Percentiles rank a stretch among this genome's conserved stretches.
phyloP scores from a whole-genome alignment of 495 filamentous ascomycete species.

The Podospora australis region DNA sequence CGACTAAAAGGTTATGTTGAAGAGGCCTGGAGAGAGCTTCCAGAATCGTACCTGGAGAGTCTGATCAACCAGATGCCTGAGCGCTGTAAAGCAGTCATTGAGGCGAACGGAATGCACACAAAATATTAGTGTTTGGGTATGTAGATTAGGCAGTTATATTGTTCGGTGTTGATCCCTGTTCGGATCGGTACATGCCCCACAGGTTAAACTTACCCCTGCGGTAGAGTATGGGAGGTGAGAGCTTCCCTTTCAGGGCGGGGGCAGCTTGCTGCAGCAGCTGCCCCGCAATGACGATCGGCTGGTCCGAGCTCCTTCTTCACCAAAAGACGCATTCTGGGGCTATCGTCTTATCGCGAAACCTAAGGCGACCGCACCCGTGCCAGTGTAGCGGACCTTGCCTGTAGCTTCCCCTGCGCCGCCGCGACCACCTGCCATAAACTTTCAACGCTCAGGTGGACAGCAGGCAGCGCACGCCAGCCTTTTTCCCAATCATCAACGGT shows the following conservation, averaged over 20 bases:
- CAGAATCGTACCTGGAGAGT: not conserved
- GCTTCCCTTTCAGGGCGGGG: too few species aligned
- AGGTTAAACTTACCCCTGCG: not conserved
- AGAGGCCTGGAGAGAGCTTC: not conserved
- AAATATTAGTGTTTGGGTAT: not conserved
- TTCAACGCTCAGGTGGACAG: too few species aligned
- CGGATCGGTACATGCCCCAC: not conserved
- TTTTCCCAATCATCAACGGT: too few species aligned
- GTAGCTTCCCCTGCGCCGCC: too few species aligned
- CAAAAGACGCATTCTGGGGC: too few species aligned
- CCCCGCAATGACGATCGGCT: constrained; percentile 16
- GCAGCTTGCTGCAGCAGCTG: too few species aligned
- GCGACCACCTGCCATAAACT: too few species aligned
- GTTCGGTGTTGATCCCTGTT: not conserved
- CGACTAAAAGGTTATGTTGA: not conserved
- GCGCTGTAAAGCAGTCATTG: not conserved
- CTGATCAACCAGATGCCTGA: not conserved
- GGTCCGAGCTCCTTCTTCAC: constrained; percentile 14
- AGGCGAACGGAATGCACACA: not conserved
- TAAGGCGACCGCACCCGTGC: not conserved
- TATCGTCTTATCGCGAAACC: not conserved
- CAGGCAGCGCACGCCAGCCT: too few species aligned
- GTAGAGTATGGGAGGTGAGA: too few species aligned
- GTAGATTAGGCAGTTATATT: not conserved
- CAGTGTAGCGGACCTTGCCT: too few species aligned